Conservation (phyloP, 805 yeast genomes). For the Middelhovenomyces tepae region DNA sequence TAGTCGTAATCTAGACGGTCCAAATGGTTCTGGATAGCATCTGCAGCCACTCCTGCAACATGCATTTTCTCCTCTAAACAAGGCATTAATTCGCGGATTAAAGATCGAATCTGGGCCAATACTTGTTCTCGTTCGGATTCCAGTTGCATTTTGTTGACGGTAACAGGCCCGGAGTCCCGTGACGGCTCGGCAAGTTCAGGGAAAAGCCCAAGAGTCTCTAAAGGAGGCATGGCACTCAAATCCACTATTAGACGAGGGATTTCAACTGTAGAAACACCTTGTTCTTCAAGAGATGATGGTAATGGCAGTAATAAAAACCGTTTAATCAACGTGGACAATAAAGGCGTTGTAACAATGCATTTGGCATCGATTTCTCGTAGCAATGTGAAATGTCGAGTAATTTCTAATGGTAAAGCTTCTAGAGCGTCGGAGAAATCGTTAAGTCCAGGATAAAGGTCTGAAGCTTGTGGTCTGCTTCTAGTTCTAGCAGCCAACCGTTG, state of each 20-base stretch:
- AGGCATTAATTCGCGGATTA: slow-evolving; percentile 68
- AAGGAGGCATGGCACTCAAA: too few relatives aligned
- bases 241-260: too few relatives aligned
- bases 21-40: slow-evolving; percentile 58
- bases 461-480: neutral
- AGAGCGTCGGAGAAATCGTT: slow-evolving; percentile 88
- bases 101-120: slow-evolving; percentile 30
- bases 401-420: slow-evolving; percentile 80
- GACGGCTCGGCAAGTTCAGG: slow-evolving; percentile 3
- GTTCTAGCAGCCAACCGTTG: slow-evolving; percentile 8
- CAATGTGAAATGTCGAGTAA: slow-evolving; percentile 75
- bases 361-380: slow-evolving; percentile 93
- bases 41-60: slow-evolving; percentile 86
- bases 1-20: slow-evolving; percentile 72
- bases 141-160: too few relatives aligned
- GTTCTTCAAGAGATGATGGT: too few relatives aligned
- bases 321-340: slow-evolving; percentile 46
- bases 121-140: slow-evolving; percentile 23
- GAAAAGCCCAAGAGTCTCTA: too few relatives aligned
- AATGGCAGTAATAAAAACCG: slow-evolving; percentile 35
- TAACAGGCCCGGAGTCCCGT: slow-evolving; percentile 6
- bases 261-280: too few relatives aligned
- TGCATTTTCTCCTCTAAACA: slow-evolving; percentile 96
- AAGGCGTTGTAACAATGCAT: slow-evolving; percentile 67
- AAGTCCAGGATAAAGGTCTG: slow-evolving; percentile 60